Evolutionary conservation across 2,329 filamentous ascomycete genomes (phyloP).

Genomic region (Ascochyta clinopodiicola): DNA sequence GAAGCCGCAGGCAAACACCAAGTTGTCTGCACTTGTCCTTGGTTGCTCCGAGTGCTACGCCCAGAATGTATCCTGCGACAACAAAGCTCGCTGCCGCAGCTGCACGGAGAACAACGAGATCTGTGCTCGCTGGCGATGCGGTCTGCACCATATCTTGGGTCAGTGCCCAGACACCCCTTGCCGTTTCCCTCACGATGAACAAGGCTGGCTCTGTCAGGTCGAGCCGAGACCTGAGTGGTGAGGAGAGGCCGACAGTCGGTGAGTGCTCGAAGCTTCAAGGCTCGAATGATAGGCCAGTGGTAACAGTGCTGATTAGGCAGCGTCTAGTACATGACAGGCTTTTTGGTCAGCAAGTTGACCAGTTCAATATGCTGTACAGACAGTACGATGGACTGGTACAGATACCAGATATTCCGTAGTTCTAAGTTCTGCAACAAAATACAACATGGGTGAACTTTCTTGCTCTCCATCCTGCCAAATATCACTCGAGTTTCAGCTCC

Average conservation of each 20-base stretch:
- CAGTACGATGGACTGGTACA: no score
- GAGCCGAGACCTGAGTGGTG: conserved; percentile 6
- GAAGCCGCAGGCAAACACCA: conserved; percentile 19
- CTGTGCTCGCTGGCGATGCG: conserved; percentile 41
- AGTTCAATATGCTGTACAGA: no score
- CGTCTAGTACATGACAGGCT: no score
- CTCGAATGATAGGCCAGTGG: no score
- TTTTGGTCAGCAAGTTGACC: no score
- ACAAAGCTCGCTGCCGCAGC: conserved; percentile 25
- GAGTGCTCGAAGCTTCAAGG: no score
- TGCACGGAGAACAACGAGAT: conserved; percentile 26
- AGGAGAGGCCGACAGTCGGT: neutral
- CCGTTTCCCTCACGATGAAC: conserved; percentile 24
- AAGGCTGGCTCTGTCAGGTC: conserved; percentile 3
- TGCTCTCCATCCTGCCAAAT: no score
- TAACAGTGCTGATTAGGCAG: no score
- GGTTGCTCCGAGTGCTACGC: conserved; percentile 40
- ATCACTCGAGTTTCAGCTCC: no score
- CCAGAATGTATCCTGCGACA: conserved; percentile 35
- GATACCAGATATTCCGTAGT: no score
- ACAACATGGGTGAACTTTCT: no score
- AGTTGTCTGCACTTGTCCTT: conserved; percentile 30
- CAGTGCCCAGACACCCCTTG: conserved; percentile 33
- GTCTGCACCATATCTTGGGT: conserved; percentile 30
- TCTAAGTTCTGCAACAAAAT: no score